Percentiles rank a stretch among this genome's conserved stretches.
phyloP scores from a whole-genome alignment of 768 basidiomycete genomes.

The Xanthoconium stramineum region DNA sequence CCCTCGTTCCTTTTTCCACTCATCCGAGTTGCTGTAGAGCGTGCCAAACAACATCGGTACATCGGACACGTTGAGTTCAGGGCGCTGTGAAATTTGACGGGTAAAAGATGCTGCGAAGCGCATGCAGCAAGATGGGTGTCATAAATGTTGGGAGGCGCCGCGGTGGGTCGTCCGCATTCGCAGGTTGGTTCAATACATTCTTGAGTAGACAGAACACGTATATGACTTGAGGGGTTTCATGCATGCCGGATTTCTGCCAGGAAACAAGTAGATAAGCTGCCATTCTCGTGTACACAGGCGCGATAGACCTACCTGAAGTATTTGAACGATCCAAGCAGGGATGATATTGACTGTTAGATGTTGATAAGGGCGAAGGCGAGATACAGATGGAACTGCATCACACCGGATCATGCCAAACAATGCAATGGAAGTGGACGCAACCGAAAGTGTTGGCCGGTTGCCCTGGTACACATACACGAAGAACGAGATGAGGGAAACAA shows the following conservation, averaged over 20 bases:
- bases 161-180: slow-evolving; percentile 48
- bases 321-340: slow-evolving; percentile 74
- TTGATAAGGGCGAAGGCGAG: background rate
- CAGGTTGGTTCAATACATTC: slow-evolving; percentile 10
- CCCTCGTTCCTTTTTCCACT: slow-evolving; percentile 82
- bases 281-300: slow-evolving; percentile 6
- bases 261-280: background rate
- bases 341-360: slow-evolving; percentile 54
- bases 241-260: slow-evolving; percentile 57
- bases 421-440: slow-evolving; percentile 87
- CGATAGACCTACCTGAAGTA: slow-evolving; percentile 48
- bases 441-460: slow-evolving; percentile 69
- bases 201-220: slow-evolving; percentile 55
- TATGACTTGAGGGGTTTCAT: slow-evolving; percentile 72
- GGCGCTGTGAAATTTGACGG: slow-evolving; percentile 88
- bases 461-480: slow-evolving; percentile 67
- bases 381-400: background rate
- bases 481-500: slow-evolving; percentile 81
- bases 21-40: slow-evolving; percentile 75
- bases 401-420: slow-evolving; percentile 83
- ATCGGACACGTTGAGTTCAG: slow-evolving; percentile 73
- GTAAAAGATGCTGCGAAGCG: slow-evolving; percentile 77
- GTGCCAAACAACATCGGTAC: slow-evolving; percentile 90
- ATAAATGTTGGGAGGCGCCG: slow-evolving; percentile 71
- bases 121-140: slow-evolving; percentile 79